Percentiles rank a stretch among this genome's conserved stretches.
phyloP scores from a whole-genome alignment of 768 basidiomycete species.

The Termitomyces sp. region DNA sequence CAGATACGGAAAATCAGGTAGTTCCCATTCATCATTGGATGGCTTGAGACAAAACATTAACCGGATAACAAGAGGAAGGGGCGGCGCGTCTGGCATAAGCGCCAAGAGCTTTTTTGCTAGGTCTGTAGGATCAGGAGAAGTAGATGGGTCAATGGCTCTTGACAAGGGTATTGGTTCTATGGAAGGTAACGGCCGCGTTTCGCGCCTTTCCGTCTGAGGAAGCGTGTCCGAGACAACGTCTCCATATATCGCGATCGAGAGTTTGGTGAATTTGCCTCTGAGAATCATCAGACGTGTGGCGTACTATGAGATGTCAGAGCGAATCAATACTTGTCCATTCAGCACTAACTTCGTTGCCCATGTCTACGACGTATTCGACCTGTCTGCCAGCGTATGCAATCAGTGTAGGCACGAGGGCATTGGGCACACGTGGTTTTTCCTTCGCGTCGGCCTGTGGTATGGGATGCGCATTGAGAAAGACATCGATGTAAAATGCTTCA shows the following conservation, averaged over 20 bases:
- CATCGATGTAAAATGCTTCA: slow-evolving; percentile 64
- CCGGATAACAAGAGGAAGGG: slow-evolving; percentile 58
- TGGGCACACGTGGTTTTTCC: slow-evolving; percentile 58
- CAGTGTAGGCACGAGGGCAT: slow-evolving; percentile 65
- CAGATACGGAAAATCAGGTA: slow-evolving; percentile 65
- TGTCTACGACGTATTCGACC: slow-evolving; percentile 60
- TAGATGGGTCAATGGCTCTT: slow-evolving; percentile 53
- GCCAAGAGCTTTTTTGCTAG: slow-evolving; percentile 59
- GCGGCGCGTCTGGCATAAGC: slow-evolving; percentile 56
- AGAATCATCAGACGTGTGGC: slow-evolving; percentile 78
- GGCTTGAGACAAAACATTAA: slow-evolving; percentile 81
- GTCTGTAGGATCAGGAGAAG: slow-evolving; percentile 49
- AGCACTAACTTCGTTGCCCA: slow-evolving; percentile 58
- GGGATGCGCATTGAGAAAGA: slow-evolving; percentile 70
- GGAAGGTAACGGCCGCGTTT: slow-evolving; percentile 32
- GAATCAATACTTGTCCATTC: background rate
- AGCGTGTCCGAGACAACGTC: slow-evolving; percentile 45
- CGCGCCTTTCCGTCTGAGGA: slow-evolving; percentile 29
- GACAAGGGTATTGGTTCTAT: slow-evolving; percentile 36
- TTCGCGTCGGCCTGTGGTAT: slow-evolving; percentile 37
- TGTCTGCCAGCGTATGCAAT: slow-evolving; percentile 69
- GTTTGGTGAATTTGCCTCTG: slow-evolving; percentile 61
- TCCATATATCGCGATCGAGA: slow-evolving; percentile 62
- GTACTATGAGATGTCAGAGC: slow-evolving; percentile 32
- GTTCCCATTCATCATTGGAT: slow-evolving; percentile 73